Conservation (phyloP, 257 asterid genomes). For the Mitragyna speciosa region DNA sequence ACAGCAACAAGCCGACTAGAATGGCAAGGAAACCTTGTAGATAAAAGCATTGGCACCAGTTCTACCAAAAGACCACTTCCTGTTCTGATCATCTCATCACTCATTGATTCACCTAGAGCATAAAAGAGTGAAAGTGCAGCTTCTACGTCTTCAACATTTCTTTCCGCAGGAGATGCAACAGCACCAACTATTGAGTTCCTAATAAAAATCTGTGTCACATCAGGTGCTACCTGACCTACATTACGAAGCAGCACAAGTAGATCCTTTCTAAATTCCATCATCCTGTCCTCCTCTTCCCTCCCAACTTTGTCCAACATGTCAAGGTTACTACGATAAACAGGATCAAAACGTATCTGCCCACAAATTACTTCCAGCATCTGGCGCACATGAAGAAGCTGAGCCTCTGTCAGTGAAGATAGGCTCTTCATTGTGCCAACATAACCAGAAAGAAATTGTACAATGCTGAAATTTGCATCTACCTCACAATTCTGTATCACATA, state of each 20-base stretch:
- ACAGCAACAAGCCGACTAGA: slow-evolving; percentile 87
- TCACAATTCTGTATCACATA: slow-evolving; percentile 68
- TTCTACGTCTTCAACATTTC: slow-evolving; percentile 87
- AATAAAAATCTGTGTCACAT: slow-evolving; percentile 71
- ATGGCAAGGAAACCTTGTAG: slow-evolving; percentile 87
- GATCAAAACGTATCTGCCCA: slow-evolving; percentile 61
- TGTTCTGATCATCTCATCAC: slow-evolving; percentile 60
- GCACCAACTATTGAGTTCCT: slow-evolving; percentile 67
- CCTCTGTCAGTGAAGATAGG: slow-evolving; percentile 56
- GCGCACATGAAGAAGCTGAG: slow-evolving; percentile 67
- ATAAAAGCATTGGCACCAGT: slow-evolving; percentile 72
- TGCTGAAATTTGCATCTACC: slow-evolving; percentile 63
- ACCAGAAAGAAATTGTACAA: slow-evolving; percentile 80
- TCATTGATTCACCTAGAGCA: slow-evolving; percentile 84
- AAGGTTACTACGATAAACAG: slow-evolving; percentile 61
- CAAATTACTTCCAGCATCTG: slow-evolving; percentile 83
- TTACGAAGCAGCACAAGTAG: slow-evolving; percentile 67
- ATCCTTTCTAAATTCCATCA: slow-evolving; percentile 90
- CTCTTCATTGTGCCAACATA: slow-evolving; percentile 88
- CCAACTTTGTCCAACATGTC: slow-evolving; percentile 81
- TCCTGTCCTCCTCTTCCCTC: slow-evolving; percentile 84
- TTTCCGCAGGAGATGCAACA: slow-evolving; percentile 59
- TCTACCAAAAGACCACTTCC: slow-evolving; percentile 74
- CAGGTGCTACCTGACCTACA: slow-evolving; percentile 88
- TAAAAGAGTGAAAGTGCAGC: slow-evolving; percentile 87